Conservation (phyloP, 1,284 basidiomycete genomes). For the Cutaneotrichosporon sp. region DNA sequence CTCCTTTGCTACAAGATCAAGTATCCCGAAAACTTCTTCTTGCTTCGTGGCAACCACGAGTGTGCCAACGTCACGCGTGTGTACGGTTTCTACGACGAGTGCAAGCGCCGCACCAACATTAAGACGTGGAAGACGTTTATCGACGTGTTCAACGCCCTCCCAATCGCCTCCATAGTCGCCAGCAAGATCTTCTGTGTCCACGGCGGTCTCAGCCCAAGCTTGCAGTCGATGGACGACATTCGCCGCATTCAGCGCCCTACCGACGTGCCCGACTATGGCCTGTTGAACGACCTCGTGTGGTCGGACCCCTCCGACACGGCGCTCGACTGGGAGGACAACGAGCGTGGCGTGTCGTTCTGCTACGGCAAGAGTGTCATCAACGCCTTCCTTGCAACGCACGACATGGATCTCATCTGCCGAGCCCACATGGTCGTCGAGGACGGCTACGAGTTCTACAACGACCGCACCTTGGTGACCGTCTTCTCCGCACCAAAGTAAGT, state of each 20-base stretch:
- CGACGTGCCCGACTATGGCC: slow-evolving; percentile 99
- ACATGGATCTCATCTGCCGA: slow-evolving; percentile 99
- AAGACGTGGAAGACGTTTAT: slow-evolving; percentile 99
- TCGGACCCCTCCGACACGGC: slow-evolving; percentile 98
- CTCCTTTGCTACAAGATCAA: slow-evolving; percentile 99
- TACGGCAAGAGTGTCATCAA: slow-evolving; percentile 98
- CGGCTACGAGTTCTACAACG: slow-evolving; percentile 99
- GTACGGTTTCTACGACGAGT: slow-evolving; percentile 99
- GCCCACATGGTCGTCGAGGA: slow-evolving; percentile 99
- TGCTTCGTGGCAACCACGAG: slow-evolving; percentile 96
- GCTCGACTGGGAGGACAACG: slow-evolving; percentile 99
- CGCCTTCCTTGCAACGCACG: slow-evolving; percentile 70
- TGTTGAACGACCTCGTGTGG: slow-evolving; percentile 97
- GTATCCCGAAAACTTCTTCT: slow-evolving; percentile 99
- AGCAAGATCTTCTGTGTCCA: slow-evolving; percentile 99
- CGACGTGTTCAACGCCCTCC: slow-evolving; percentile 98
- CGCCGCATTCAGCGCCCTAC: slow-evolving; percentile 96
- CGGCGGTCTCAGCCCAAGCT: slow-evolving; percentile 93
- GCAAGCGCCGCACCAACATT: slow-evolving; percentile 98
- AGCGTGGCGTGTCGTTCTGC: slow-evolving; percentile 98
- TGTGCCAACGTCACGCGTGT: slow-evolving; percentile 99
- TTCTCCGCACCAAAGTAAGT: slow-evolving; percentile 93
- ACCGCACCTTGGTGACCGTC: slow-evolving; percentile 94
- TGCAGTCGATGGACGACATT: slow-evolving; percentile 98
- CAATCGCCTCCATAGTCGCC: slow-evolving; percentile 96